Percentiles rank a stretch among this genome's conserved stretches.
These are phyloP conservation scores for Besnoitia besnoiti DNA, from an alignment of 169 alveolate genomes.

Conservation along the genomic window DNA sequence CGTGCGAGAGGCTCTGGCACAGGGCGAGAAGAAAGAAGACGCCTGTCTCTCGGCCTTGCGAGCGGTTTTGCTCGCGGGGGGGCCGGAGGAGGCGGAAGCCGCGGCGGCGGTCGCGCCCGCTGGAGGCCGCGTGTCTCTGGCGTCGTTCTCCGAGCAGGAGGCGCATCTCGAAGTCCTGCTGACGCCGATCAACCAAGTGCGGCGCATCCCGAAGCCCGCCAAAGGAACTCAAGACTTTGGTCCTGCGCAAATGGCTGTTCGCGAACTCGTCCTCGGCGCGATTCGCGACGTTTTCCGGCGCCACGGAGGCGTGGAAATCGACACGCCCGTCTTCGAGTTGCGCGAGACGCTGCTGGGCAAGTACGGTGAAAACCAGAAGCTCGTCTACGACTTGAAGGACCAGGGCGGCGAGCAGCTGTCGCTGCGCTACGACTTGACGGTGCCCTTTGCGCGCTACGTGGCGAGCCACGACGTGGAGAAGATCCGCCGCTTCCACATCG, in stretches of 20 bases:
- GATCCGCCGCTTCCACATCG: slow-evolving; percentile 93
- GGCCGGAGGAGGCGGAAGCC: neutral
- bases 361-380: slow-evolving; percentile 94
- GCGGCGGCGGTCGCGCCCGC: neutral
- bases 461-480: slow-evolving; percentile 87
- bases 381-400: slow-evolving; percentile 95
- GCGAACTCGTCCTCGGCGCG: slow-evolving; percentile 81
- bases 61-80: neutral
- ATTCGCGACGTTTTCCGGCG: slow-evolving; percentile 87
- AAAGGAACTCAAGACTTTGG: slow-evolving; percentile 95
- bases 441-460: slow-evolving; percentile 96
- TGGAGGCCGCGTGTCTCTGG: neutral
- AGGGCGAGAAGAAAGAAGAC: neutral
- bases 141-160: neutral
- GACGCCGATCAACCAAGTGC: slow-evolving; percentile 7
- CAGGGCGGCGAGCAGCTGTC: slow-evolving; percentile 97
- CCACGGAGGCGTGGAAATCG: slow-evolving; percentile 97
- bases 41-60: slow-evolving; percentile 23
- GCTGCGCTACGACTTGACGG: slow-evolving; percentile 96
- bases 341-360: slow-evolving; percentile 93
- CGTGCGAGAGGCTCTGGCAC: neutral
- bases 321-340: slow-evolving; percentile 98
- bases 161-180: neutral
- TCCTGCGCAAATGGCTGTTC: slow-evolving; percentile 92
- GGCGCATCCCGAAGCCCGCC: slow-evolving; percentile 89